A percentile compares a stretch with the other conserved stretches of the same genome.
These are phyloP conservation scores for Ophiocordyceps camponoti-floridani DNA, from an alignment of 2,329 filamentous ascomycete genomes.

Conservation along the genomic window DNA sequence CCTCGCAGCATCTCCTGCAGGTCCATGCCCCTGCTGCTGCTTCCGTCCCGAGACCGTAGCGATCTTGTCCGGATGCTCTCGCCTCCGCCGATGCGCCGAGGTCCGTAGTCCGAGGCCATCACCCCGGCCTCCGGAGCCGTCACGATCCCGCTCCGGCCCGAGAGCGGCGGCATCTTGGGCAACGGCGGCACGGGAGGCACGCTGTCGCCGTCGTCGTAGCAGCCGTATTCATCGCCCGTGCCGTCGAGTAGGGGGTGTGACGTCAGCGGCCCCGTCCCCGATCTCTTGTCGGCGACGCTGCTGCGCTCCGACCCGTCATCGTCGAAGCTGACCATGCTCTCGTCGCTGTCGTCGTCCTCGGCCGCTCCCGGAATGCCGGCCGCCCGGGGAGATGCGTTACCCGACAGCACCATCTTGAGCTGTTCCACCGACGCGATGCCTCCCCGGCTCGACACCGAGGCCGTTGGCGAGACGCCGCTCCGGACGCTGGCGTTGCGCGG, in stretches of 20 bases:
- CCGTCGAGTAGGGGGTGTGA: conserved; percentile 22
- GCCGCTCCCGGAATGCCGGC: conserved; percentile 14
- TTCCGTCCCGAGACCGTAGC: conserved; percentile 14
- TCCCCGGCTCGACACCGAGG: conserved; percentile 24
- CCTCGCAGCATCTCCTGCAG: conserved; percentile 29
- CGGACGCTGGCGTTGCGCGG: conserved; percentile 35
- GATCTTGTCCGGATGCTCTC: conserved; percentile 19
- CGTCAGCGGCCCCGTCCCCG: conserved; percentile 21
- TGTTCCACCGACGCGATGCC: conserved; percentile 44
- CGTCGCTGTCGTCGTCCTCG: conserved; percentile 39
- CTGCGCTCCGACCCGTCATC: conserved; percentile 45
- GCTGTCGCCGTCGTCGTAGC: conserved; percentile 13
- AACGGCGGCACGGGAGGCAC: conserved; percentile 40
- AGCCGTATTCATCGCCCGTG: conserved; percentile 10
- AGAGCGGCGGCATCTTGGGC: conserved; percentile 18
- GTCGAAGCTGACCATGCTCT: conserved; percentile 57
- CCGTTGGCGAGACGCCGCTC: conserved; percentile 28
- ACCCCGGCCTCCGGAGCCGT: conserved; percentile 6
- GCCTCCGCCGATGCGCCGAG: conserved; percentile 22
- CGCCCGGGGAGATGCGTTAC: conserved; percentile 23
- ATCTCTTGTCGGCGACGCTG: conserved; percentile 31
- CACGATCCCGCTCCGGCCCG: conserved; percentile 11
- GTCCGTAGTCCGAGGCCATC: conserved; percentile 19
- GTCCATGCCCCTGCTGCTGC: conserved; percentile 20
- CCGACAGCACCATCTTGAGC: conserved; percentile 41